Conservation (phyloP, 441 rosid genomes). For the Gossypium schwendimanii region DNA sequence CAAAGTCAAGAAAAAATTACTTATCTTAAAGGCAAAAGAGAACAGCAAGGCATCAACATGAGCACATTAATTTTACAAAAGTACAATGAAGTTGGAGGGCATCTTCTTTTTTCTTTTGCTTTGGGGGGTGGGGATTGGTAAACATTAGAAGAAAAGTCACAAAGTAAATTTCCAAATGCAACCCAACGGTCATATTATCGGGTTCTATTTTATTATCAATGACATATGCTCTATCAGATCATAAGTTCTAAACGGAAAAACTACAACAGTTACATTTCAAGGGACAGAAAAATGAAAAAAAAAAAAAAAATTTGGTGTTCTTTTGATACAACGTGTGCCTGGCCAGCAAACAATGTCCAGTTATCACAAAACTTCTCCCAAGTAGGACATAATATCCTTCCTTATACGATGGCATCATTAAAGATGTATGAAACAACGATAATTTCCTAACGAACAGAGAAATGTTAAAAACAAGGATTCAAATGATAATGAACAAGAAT, state of each 20-base stretch:
- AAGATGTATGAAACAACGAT: constrained; percentile 26
- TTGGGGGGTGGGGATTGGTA: background rate
- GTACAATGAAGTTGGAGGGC: background rate
- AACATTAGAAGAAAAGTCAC: background rate
- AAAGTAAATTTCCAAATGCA: background rate
- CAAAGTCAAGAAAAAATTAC: background rate
- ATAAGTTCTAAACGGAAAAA: constrained; percentile 38
- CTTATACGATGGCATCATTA: constrained; percentile 28
- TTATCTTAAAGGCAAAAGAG: constrained; percentile 1
- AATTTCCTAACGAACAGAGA: constrained; percentile 27
- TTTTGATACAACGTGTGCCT: constrained; percentile 28
- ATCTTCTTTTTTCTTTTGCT: background rate
- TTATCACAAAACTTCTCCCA: constrained; percentile 37
- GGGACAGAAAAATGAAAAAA: constrained; percentile 17
- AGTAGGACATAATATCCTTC: constrained; percentile 25
- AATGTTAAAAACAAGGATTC: constrained; percentile 43
- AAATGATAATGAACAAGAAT: constrained; percentile 48
- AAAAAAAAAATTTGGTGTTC: constrained; percentile 24
- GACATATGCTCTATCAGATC: constrained; percentile 44
- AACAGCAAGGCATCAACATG: background rate
- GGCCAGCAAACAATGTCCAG: constrained; percentile 30
- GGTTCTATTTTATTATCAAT: constrained; percentile 41
- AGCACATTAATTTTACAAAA: background rate
- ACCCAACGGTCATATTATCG: constrained; percentile 8
- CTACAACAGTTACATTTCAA: constrained; percentile 49